Evolutionary conservation across 1,139 yeast species (phyloP).

Genomic region (Suhomyces chickasaworum): DNA sequence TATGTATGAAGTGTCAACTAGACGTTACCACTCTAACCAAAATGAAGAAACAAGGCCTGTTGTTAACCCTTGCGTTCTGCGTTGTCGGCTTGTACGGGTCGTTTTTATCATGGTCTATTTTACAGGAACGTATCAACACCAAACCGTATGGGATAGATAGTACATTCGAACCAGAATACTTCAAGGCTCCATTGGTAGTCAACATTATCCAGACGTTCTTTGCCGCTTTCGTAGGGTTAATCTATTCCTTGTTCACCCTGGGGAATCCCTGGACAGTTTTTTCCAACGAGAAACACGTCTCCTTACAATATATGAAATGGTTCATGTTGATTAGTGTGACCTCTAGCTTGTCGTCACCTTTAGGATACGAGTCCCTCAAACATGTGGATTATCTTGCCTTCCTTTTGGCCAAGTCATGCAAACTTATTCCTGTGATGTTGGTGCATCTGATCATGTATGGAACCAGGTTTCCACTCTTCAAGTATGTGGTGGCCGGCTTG

Average conservation of each 20-base stretch:
- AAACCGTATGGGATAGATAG: slow-evolving; percentile 61
- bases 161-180: slow-evolving; percentile 48
- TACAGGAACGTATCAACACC: slow-evolving; percentile 86
- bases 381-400: slow-evolving; percentile 87
- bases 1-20: not conserved
- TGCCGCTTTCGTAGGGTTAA: slow-evolving; percentile 68
- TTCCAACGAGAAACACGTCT: slow-evolving; percentile 24
- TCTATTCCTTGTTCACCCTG: slow-evolving; percentile 47
- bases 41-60: slow-evolving; percentile 25
- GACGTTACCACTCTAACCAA: not conserved
- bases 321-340: slow-evolving; percentile 70
- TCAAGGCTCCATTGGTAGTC: slow-evolving; percentile 75
- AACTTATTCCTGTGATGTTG: slow-evolving; percentile 87
- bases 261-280: slow-evolving; percentile 35
- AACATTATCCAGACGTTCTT: slow-evolving; percentile 72
- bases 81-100: slow-evolving; percentile 79
- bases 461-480: slow-evolving; percentile 70
- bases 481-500: slow-evolving; percentile 70
- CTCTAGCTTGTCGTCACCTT: slow-evolving; percentile 80
- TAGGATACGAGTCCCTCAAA: slow-evolving; percentile 71
- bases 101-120: slow-evolving; percentile 86
- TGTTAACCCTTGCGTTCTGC: slow-evolving; percentile 50
- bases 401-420: slow-evolving; percentile 89
- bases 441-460: slow-evolving; percentile 77
- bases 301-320: slow-evolving; percentile 32